Conservation (phyloP, 1,139 yeast species). For the Hansenula lynferdii region DNA sequence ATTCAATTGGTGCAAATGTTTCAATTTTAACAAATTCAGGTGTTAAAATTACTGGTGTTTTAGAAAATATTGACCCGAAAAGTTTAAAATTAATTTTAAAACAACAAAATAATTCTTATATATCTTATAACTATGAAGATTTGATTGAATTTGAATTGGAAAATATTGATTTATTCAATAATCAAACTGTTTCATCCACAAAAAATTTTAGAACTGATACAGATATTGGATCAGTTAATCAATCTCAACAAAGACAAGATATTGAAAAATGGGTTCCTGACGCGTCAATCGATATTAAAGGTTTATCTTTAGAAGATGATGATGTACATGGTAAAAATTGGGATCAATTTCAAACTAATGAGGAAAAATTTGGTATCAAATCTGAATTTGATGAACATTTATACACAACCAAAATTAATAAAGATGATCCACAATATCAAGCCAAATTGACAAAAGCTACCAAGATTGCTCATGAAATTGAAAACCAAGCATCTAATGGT, state of each 20-base stretch:
- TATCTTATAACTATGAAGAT: constrained; percentile 51
- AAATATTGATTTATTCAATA: constrained; percentile 35
- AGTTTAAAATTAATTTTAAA: constrained; percentile 27
- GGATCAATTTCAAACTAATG: constrained; percentile 95
- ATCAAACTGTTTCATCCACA: constrained; percentile 10
- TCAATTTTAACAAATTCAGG: constrained; percentile 63
- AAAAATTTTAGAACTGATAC: constrained; percentile 70
- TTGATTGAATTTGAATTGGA: constrained; percentile 53
- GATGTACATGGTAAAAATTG: constrained; percentile 43
- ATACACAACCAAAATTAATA: constrained; percentile 83
- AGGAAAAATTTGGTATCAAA: constrained; percentile 81
- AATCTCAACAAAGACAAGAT: constrained; percentile 37
- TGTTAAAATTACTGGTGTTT: constrained; percentile 52
- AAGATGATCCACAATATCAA: constrained; percentile 66
- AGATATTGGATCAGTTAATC: constrained; percentile 61
- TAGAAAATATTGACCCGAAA: constrained; percentile 40
- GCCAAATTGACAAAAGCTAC: constrained; percentile 69
- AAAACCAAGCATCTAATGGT: constrained; percentile 53
- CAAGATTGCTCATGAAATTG: constrained; percentile 77
- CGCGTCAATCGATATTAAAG: constrained; percentile 28
- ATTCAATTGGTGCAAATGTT: constrained; percentile 52
- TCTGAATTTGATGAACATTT: constrained; percentile 85
- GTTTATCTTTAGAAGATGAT: constrained; percentile 42
- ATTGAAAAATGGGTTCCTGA: constrained; percentile 88
- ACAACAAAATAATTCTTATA: neutral